Evolutionary conservation across 129 eudicot species (phyloP).

Genomic region (Artemisia annua): DNA sequence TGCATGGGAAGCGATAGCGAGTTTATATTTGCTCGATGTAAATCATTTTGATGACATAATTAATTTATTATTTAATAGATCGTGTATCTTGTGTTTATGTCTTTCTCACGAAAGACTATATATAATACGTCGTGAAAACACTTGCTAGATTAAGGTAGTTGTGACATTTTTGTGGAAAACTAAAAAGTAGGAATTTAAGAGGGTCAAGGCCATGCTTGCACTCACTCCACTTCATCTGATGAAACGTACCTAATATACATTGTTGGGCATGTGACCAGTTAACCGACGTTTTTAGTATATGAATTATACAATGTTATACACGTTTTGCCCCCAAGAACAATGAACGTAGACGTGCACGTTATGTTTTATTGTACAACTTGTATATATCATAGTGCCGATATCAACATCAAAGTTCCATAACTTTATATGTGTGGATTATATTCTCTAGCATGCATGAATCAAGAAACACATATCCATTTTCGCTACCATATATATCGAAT

Average conservation of each 20-base stretch:
- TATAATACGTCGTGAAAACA: too few species aligned
- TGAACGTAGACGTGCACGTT: constrained; percentile 21
- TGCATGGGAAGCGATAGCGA: too few species aligned
- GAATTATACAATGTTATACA: constrained; percentile 12
- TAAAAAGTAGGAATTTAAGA: too few species aligned
- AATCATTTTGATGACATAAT: too few species aligned
- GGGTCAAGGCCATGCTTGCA: background rate
- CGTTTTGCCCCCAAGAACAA: constrained; percentile 25
- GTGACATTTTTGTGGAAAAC: too few species aligned
- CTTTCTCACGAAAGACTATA: too few species aligned
- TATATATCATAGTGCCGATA: constrained; percentile 20
- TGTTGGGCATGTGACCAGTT: constrained; percentile 21
- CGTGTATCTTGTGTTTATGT: too few species aligned
- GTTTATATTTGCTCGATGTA: too few species aligned
- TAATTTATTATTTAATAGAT: too few species aligned
- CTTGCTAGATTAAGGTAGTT: too few species aligned
- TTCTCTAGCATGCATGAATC: constrained; percentile 6
- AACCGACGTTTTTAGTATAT: constrained; percentile 12
- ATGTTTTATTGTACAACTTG: constrained; percentile 14
- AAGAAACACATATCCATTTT: constrained; percentile 27
- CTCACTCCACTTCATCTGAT: constrained; percentile 36
- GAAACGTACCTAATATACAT: constrained; percentile 24
- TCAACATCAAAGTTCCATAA: constrained; percentile 24
- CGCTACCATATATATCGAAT: background rate
- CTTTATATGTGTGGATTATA: constrained; percentile 36